Evolutionary conservation across 2,329 filamentous ascomycete genomes (phyloP), one percentile per base, ranked within the genome.

Genomic region (Epichloe coenophiala): DNA sequence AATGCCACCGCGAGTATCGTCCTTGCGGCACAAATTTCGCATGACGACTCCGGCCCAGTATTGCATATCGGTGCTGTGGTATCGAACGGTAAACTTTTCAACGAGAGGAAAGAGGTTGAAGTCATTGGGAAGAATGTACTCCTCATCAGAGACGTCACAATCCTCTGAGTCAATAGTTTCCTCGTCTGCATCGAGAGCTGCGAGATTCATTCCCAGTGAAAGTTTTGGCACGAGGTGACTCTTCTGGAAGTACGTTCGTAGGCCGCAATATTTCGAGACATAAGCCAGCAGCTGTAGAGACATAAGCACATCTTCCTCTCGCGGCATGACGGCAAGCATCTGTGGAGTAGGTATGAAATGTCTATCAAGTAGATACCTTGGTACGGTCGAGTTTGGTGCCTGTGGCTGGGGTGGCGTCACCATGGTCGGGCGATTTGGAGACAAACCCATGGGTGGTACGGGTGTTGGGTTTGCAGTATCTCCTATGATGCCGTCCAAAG

Each of bases 21-120:
- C 93, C 71, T 98, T 98, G 56, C 93, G 87, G 74, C 93, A 98
- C 47, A 98, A 78, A 64, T 98, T 98, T 56, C 93, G 81, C 93
- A 98, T 98, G 44, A 98, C 93, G 15, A 98, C 93, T 55, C 91
- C 93, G 17, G 93, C 93, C 93, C 93, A 98, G 71, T 98, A 98
- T 67, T 96, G 91, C 93, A 98, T 98, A 64, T 96, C 90, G 53
- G 88, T 87, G 56, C 87, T 89, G 68, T 96, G 88, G 63, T 96
- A 89, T 56, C 93, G 83, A 33, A 96, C 88, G 4, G 93, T 98
- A 65, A 97, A 98, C 67, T 96, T 97, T 68, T 98, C 93, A 45
- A 98, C 93, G 37, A 98, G 74, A 2, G 93, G 93, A 69, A 98
- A 98, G 57, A 98, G 95, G 68, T 98, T 98, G 70, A 95, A 91